Evolutionary conservation across 257 asterid genomes (phyloP).

Genomic region (Solanum virginianum): DNA sequence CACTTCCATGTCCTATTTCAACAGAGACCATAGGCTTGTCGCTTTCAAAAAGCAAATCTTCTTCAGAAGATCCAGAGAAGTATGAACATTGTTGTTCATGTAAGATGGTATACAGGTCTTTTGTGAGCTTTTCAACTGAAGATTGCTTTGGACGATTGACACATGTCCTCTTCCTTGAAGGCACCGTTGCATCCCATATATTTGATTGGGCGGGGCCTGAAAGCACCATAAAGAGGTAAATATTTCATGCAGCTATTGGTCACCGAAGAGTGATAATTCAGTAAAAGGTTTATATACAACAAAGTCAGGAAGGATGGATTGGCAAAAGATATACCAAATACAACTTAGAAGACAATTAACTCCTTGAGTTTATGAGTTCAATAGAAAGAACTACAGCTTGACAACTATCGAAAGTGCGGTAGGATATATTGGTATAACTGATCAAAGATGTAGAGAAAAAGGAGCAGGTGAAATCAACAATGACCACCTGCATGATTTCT

Average conservation of each 20-base stretch:
- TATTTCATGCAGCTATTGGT: neutral
- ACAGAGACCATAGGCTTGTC: slow-evolving; percentile 93
- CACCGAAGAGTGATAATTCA: neutral
- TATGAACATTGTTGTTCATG: slow-evolving; percentile 78
- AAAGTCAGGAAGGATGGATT: neutral
- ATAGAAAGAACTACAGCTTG: neutral
- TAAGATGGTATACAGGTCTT: slow-evolving; percentile 79
- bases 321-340: neutral
- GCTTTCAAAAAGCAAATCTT: slow-evolving; percentile 77
- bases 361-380: neutral
- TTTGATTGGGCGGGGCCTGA: slow-evolving; percentile 70
- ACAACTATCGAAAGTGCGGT: neutral
- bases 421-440: neutral
- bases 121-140: slow-evolving; percentile 77
- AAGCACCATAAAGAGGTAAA: slow-evolving; percentile 4
- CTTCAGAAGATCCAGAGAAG: slow-evolving; percentile 82
- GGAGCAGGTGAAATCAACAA: neutral
- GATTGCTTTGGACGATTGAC: slow-evolving; percentile 73
- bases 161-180: slow-evolving; percentile 88
- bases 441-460: neutral
- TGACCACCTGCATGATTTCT: neutral
- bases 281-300: neutral
- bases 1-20: slow-evolving; percentile 98
- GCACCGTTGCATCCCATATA: slow-evolving; percentile 73
- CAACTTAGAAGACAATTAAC: neutral